phyloP scores from a whole-genome alignment of 108 stramenopile genomes.

The Fragilariopsis cylindrus region DNA sequence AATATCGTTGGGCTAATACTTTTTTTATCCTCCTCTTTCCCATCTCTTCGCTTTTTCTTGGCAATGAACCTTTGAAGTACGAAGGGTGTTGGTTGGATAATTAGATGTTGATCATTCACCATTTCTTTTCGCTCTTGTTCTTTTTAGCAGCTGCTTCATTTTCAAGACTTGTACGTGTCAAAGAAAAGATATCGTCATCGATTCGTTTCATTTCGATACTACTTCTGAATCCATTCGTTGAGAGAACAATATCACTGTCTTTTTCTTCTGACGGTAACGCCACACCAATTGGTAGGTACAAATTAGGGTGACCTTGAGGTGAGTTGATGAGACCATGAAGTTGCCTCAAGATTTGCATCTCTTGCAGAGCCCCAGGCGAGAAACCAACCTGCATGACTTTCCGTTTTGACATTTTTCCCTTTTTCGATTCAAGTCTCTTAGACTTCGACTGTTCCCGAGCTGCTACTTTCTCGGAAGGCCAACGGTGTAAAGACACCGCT shows the following conservation, averaged over 20 bases:
- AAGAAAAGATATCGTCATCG: slow-evolving; percentile 72
- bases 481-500: slow-evolving; percentile 79
- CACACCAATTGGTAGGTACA: slow-evolving; percentile 79
- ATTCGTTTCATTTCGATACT: slow-evolving; percentile 35
- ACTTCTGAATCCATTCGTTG: slow-evolving; percentile 8
- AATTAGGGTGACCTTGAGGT: slow-evolving; percentile 85
- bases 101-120: slow-evolving; percentile 62
- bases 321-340: slow-evolving; percentile 77
- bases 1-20: slow-evolving; percentile 60
- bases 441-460: slow-evolving; percentile 46
- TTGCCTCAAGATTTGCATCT: slow-evolving; percentile 77
- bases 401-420: slow-evolving; percentile 27
- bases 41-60: slow-evolving; percentile 47
- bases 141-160: slow-evolving; percentile 56
- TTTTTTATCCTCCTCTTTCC: slow-evolving; percentile 17
- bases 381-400: slow-evolving; percentile 53
- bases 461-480: slow-evolving; percentile 84
- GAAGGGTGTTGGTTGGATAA: slow-evolving; percentile 80
- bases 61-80: slow-evolving; percentile 66
- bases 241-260: background rate
- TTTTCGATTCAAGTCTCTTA: slow-evolving; percentile 17
- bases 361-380: slow-evolving; percentile 82
- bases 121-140: slow-evolving; percentile 53
- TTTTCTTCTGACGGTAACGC: slow-evolving; percentile 51
- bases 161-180: slow-evolving; percentile 60